Base-by-base conservation (phyloP, 108 stramenopile genomes). In the Aureococcus anophagefferens region DNA sequence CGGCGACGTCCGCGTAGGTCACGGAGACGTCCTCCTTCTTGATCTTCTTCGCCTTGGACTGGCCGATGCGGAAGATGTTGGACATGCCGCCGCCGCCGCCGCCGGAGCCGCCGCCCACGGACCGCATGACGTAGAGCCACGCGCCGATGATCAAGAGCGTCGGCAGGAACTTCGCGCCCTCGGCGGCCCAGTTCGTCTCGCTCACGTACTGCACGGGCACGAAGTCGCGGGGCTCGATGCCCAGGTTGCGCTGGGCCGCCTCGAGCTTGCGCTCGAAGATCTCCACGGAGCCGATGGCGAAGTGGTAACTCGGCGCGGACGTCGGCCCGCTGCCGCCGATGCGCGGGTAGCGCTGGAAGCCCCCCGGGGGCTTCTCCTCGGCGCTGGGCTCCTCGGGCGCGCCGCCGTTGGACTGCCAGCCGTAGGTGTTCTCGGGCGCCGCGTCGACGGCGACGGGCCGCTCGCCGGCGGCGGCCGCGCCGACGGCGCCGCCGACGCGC, bases 231-330 rank as follows among this genome's bases (percentile, higher is more conserved):
- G 95, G 91, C 67, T 81, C 81, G 30, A 92, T 87, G 40, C 89
- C 86, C 35, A 97, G 72, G 44, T 88, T 86, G 30, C 82, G 83
- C 81, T 99, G 98, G 30, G 93, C 90, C 62, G 83, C 84, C 68
- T 94, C 85, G 34, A 99, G 81, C 77, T 96, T 97, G 35, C 94
- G 87, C 87, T 99, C 98, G 70, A 99, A 96, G 4, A 86, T 85
- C 74, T 99, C 96, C 29, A 97, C 94, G 72, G 87, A 88, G 5
- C 98, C 96, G 78, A 99, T 99, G 72, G 89, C 88, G 84, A 99
- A 99, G 77, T 91, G 88, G 76, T 92, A 92, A 3, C 87, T 84
- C 31, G 86, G 77, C 62, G 77, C 68, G 44, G 77, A 68, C 46
- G 17, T 1, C 21, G 51, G 51, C 17, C 51, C 51, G 21, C 21